Conservation (phyloP, 352 stramenopile species). For the Blastocystis sp. region DNA sequence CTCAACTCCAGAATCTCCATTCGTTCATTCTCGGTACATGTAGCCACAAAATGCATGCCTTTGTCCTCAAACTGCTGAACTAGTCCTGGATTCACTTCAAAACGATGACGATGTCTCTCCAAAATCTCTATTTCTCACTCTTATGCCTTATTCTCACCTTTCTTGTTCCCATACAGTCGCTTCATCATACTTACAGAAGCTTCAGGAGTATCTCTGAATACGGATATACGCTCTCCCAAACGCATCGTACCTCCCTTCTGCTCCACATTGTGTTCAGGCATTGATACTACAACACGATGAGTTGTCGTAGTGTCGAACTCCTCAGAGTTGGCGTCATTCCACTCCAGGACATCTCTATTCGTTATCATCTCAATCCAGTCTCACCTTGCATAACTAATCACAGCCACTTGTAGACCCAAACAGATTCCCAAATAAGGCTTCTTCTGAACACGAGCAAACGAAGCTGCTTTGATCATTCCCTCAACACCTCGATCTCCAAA, state of each 20-base stretch:
- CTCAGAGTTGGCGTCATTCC: conserved; percentile 67
- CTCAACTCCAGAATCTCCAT: conserved; percentile 98
- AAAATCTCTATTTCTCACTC: conserved; percentile 77
- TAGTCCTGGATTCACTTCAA: conserved; percentile 94
- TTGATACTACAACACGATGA: conserved; percentile 95
- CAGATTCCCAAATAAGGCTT: conserved; percentile 95
- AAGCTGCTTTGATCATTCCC: conserved; percentile 88
- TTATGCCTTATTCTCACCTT: conserved; percentile 81
- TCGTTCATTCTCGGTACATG: conserved; percentile 85
- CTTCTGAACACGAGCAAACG: conserved; percentile 86
- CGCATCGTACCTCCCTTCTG: conserved; percentile 99
- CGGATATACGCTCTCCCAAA: conserved; percentile 75
- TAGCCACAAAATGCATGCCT: conserved; percentile 92
- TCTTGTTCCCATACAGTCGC: conserved; percentile 65
- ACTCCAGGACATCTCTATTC: conserved; percentile 62
- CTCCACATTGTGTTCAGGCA: conserved; percentile 94
- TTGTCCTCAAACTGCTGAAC: conserved; percentile 72
- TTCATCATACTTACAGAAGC: neutral
- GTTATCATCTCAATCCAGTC: neutral
- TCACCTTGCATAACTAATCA: conserved; percentile 67
- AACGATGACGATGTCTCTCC: conserved; percentile 94
- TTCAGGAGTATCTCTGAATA: neutral
- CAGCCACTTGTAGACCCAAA: conserved; percentile 82
- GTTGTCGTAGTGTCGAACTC: conserved; percentile 68
- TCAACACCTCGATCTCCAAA: conserved; percentile 95